Evolutionary conservation across 345 rosid species (phyloP), one percentile per base, ranked within the genome.

Genomic region (Gossypium bickii): DNA sequence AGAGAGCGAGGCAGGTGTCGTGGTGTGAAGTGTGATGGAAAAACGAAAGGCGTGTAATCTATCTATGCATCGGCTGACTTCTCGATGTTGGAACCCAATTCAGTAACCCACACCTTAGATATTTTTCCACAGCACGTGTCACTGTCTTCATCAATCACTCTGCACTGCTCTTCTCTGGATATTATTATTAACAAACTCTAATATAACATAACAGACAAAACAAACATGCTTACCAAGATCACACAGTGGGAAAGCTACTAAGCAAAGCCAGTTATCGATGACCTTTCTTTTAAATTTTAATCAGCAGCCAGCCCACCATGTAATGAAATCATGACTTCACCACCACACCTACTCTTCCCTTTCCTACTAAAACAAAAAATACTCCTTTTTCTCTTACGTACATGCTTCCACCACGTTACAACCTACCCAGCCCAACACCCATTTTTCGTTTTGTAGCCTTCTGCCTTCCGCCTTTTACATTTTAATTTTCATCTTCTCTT

Each of bases 1-100:
- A 61, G 77, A 73, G 67, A 78, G 85, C 77, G 72, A 11, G 80
- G 85, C 87, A 84, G 83, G 89, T 82, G 89, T 84, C 86, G 51
- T n/a, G 71, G 83, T 78, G 64, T 59, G 13, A 67, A 56, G 11
- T 17, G 20, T 53, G 57, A 17, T 17, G 57, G 8, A 17, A 3
- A 53, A 56, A 29, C 9, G 53, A 34, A 15, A 29, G 44, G 22
- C 3, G 24, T 77, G 70, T 74, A 56, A 56, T 73, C 17, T 59
- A 76, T 72, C 78, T 56, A 79, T 60, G 83, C 73, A 3, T 25
- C 12, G 80, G 79, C 81, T 71, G 81, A 72, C 71, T 82, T 77
- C 81, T 80, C 88, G 83, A 80, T 77, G 73, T 55, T 47, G 12
- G 27, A 29, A 47, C 9, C 7, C 2, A 22, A 34, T 29, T 29